Percentiles rank a stretch among this genome's conserved stretches.
Evolutionary conservation across 371 early-diverging fungal species (phyloP).

Genomic region (Mucor mucedo): DNA sequence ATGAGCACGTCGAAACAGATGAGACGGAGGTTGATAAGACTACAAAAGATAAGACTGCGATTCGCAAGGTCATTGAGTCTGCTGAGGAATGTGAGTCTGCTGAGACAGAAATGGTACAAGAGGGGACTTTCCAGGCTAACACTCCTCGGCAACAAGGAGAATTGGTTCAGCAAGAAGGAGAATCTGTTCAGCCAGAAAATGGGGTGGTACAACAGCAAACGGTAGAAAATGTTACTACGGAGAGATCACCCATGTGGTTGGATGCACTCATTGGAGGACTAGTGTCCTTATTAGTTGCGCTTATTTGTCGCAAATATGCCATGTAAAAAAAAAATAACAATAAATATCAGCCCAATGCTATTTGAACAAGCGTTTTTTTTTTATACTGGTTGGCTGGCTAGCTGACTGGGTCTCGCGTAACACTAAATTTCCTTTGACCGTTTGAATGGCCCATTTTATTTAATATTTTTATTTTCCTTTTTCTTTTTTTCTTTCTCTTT

Average conservation of each 20-base stretch:
- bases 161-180: background rate
- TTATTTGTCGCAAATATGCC: conserved; percentile 11
- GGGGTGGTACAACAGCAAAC: background rate
- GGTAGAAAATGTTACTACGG: background rate
- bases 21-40: too few relatives aligned
- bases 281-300: conserved; percentile 23
- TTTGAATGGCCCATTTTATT: too few relatives aligned
- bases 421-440: too few relatives aligned
- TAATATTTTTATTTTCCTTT: background rate
- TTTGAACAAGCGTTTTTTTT: too few relatives aligned
- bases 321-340: conserved; percentile 5
- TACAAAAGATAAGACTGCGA: background rate
- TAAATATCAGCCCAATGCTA: too few relatives aligned
- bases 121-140: background rate
- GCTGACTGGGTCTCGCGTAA: too few relatives aligned
- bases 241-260: conserved; percentile 41
- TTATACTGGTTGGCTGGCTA: too few relatives aligned
- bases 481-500: conserved; percentile 8
- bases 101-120: background rate
- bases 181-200: background rate
- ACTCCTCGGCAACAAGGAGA: background rate
- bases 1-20: background rate
- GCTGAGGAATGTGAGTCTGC: too few relatives aligned
- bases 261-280: conserved; percentile 51
- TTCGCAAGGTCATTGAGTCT: too few relatives aligned